Conservation (phyloP, 371 early-diverging fungal species). For the Antonospora locustae region DNA sequence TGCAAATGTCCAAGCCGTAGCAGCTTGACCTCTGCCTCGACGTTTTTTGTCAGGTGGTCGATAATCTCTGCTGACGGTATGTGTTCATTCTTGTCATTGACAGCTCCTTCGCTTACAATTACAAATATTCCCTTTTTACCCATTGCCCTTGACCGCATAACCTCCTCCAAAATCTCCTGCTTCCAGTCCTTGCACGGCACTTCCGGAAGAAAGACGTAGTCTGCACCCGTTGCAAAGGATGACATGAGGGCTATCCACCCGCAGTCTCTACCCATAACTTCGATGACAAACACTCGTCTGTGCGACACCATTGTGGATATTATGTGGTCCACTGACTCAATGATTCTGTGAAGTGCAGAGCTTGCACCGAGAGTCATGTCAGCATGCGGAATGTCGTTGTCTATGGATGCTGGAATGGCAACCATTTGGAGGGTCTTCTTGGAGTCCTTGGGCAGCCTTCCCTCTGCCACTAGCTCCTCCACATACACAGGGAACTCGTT, state of each 20-base stretch:
- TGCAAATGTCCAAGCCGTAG: conserved; percentile 91
- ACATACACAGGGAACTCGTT: conserved; percentile 73
- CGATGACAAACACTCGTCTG: conserved; percentile 87
- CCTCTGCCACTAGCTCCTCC: conserved; percentile 60
- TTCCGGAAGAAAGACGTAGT: conserved; percentile 92
- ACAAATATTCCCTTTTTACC: conserved; percentile 62
- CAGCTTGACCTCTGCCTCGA: conserved; percentile 76
- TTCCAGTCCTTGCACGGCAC: conserved; percentile 61
- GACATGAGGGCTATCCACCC: conserved; percentile 97
- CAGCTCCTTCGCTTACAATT: conserved; percentile 88
- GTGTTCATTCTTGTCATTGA: conserved; percentile 70
- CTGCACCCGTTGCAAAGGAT: conserved; percentile 77
- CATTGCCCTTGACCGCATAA: conserved; percentile 71
- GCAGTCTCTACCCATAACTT: conserved; percentile 97
- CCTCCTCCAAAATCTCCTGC: conserved; percentile 58
- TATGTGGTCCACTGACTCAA: conserved; percentile 81
- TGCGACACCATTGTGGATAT: conserved; percentile 86
- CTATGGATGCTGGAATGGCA: conserved; percentile 72
- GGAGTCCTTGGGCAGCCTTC: conserved; percentile 49
- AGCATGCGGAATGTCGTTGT: conserved; percentile 76
- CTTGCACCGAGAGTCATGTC: conserved; percentile 80
- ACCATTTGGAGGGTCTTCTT: conserved; percentile 61
- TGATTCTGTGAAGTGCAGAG: conserved; percentile 82
- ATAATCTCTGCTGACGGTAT: conserved; percentile 71
- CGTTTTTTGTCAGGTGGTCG: conserved; percentile 62